phyloP scores from a whole-genome alignment of 1,284 basidiomycete species.

The Puccinia coronata region DNA sequence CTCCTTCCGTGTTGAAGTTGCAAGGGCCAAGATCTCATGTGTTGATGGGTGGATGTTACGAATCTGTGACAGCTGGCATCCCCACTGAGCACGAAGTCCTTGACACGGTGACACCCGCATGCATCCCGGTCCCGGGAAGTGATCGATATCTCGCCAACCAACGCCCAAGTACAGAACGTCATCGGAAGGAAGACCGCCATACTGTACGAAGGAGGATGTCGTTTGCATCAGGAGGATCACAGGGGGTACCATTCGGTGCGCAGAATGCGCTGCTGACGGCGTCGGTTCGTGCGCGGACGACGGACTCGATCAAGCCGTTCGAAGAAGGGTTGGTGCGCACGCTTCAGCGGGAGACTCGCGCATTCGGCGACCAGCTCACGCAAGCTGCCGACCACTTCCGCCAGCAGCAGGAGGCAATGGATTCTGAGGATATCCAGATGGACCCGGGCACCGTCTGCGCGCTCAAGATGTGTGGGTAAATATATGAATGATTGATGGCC shows the following conservation, averaged over 20 bases:
- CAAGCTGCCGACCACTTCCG: conserved; percentile 40
- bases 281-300: conserved; percentile 15
- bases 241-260: conserved; percentile 12
- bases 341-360: conserved; percentile 33
- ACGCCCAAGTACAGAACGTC: no score
- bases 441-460: conserved; percentile 39
- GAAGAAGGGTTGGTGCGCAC: conserved; percentile 33
- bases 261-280: conserved; percentile 24
- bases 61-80: no score
- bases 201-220: no score
- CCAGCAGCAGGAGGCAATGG: conserved; percentile 21
- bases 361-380: conserved; percentile 28
- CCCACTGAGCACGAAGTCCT: no score
- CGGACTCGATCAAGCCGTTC: conserved; percentile 41
- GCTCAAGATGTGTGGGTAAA: conserved; percentile 41
- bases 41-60: no score
- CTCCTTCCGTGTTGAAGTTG: no score
- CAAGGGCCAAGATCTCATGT: no score
- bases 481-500: background rate
- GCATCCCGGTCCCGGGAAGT: no score
- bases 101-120: no score
- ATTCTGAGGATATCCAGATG: conserved; percentile 10
- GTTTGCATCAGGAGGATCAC: no score
- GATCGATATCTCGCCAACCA: no score
- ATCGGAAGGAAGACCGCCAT: no score